Conservation (phyloP, 2,329 filamentous ascomycete species). For the Aspergillus bombycis region DNA sequence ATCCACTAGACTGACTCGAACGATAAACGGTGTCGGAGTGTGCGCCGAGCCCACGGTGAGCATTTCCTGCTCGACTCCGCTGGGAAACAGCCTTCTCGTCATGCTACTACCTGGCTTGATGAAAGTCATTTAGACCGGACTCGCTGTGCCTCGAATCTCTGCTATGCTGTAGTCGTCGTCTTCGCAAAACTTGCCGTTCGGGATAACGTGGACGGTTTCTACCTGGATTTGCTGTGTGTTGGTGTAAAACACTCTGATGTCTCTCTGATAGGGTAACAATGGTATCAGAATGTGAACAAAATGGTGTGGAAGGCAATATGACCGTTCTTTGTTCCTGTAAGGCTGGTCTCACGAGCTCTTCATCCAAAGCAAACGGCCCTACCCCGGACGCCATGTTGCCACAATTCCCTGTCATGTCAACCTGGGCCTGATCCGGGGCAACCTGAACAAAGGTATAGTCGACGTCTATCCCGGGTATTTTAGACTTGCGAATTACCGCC, state of each 20-base stretch:
- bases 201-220: constrained; percentile 56
- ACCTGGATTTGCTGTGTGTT: constrained; percentile 66
- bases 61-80: constrained; percentile 46
- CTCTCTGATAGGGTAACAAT: constrained; percentile 36
- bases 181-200: constrained; percentile 44
- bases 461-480: constrained; percentile 54
- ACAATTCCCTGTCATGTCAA: constrained; percentile 70
- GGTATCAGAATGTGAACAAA: neutral
- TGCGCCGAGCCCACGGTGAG: constrained; percentile 15
- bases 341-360: constrained; percentile 47
- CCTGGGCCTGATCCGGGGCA: constrained; percentile 59
- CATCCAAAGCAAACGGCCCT: constrained; percentile 64
- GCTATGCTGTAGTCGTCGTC: constrained; percentile 62
- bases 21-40: constrained; percentile 46
- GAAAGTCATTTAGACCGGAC: constrained; percentile 61
- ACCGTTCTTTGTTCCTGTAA: constrained; percentile 27
- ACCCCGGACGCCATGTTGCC: constrained; percentile 70
- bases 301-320: neutral
- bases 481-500: constrained; percentile 61
- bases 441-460: constrained; percentile 72
- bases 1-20: constrained; percentile 59
- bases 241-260: constrained; percentile 66
- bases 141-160: constrained; percentile 60
- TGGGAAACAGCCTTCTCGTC: constrained; percentile 63
- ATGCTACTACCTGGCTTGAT: constrained; percentile 63